These are phyloP conservation scores for Aegilops speltoides DNA, from an alignment of 176 grass and related monocot species.

Conservation along the genomic window DNA sequence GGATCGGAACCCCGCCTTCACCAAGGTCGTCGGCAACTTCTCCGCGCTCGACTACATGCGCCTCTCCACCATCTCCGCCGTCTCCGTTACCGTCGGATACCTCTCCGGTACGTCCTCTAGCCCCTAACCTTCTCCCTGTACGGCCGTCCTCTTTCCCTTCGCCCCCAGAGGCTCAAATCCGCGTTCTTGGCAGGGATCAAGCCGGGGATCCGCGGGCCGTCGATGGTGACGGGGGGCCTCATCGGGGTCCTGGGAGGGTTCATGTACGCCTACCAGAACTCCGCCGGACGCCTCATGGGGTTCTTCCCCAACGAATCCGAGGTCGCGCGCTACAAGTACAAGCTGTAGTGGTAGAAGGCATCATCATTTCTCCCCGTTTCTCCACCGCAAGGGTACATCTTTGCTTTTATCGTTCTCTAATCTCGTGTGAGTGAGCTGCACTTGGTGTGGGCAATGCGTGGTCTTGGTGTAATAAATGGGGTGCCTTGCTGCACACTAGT, in stretches of 20 bases:
- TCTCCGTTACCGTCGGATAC: constrained; percentile 95
- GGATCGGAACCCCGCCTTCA: constrained; percentile 91
- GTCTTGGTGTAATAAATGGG: constrained; percentile 39
- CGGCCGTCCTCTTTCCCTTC: not conserved
- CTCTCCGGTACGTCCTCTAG: constrained; percentile 51
- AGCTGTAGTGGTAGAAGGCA: constrained; percentile 29
- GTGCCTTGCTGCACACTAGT: constrained; percentile 31
- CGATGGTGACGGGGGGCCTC: constrained; percentile 93
- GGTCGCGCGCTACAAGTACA: constrained; percentile 69
- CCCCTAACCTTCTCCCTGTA: not conserved
- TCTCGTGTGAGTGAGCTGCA: constrained; percentile 17
- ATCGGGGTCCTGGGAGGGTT: constrained; percentile 92
- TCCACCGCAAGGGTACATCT: constrained; percentile 16
- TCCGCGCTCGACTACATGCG: constrained; percentile 87
- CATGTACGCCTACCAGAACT: constrained; percentile 99
- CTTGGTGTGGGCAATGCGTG: constrained; percentile 26
- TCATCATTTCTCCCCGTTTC: not conserved
- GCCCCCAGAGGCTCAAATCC: not conserved
- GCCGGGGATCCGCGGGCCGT: constrained; percentile 89
- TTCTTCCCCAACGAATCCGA: constrained; percentile 96
- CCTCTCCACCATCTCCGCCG: constrained; percentile 89
- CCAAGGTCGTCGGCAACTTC: constrained; percentile 93
- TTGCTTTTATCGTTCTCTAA: constrained; percentile 26
- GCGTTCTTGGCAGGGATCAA: constrained; percentile 70
- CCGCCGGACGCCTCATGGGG: constrained; percentile 86